A percentile compares a stretch with the other conserved stretches of the same genome.
Conservation (phyloP, 352 stramenopile species). For the Phytophthora aleatoria region DNA sequence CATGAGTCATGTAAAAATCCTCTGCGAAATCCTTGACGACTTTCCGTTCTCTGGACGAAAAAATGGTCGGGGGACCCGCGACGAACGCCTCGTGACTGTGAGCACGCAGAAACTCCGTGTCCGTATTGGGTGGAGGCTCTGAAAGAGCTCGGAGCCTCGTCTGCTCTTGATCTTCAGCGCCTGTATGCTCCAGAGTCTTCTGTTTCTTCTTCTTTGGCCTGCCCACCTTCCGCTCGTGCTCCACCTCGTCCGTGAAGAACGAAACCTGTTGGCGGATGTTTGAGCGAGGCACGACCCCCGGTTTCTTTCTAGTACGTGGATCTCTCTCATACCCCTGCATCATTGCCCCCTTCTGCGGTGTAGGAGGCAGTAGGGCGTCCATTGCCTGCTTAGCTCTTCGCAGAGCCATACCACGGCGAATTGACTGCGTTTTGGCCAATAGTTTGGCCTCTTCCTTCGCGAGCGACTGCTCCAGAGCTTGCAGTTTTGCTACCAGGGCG, state of each 20-base stretch:
- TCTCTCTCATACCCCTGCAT: slow-evolving; percentile 12
- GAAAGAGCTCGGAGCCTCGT: slow-evolving; percentile 8
- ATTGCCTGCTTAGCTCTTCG: slow-evolving; percentile 59
- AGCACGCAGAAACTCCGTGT: slow-evolving; percentile 54
- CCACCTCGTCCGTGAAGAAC: slow-evolving; percentile 63
- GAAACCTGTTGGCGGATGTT: slow-evolving; percentile 63
- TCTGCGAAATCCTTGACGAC: slow-evolving; percentile 57
- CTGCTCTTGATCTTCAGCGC: slow-evolving; percentile 9
- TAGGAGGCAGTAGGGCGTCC: slow-evolving; percentile 31
- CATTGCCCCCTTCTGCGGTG: background rate
- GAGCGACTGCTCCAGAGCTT: slow-evolving; percentile 37
- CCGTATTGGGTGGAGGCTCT: slow-evolving; percentile 55
- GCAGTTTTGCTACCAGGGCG: slow-evolving; percentile 48
- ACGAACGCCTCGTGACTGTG: slow-evolving; percentile 69
- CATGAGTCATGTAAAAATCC: slow-evolving; percentile 27
- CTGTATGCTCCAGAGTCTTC: slow-evolving; percentile 6
- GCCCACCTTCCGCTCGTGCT: slow-evolving; percentile 21
- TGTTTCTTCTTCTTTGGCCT: slow-evolving; percentile 40
- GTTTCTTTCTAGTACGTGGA: slow-evolving; percentile 3
- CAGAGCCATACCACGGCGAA: slow-evolving; percentile 58
- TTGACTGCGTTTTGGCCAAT: slow-evolving; percentile 40
- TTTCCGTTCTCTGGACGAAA: slow-evolving; percentile 63
- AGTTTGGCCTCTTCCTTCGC: slow-evolving; percentile 46
- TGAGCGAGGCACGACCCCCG: slow-evolving; percentile 47
- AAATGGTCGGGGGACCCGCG: slow-evolving; percentile 49